Base-by-base conservation (phyloP, 495 filamentous ascomycete genomes). In the Penicillium chermesinum region DNA sequence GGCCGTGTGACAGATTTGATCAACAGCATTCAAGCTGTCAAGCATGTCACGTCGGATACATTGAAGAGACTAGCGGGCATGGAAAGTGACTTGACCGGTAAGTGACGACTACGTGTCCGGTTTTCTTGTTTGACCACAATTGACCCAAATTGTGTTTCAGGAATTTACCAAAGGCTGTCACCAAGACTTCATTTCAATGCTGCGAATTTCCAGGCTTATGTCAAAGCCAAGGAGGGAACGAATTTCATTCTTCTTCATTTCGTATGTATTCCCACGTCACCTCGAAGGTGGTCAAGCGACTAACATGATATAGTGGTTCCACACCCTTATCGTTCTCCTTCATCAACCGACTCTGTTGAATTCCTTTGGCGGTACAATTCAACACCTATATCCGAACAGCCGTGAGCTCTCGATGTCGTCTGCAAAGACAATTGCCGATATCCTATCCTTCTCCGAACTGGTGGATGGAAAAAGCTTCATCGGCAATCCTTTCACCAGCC, bases 241-340 rank as follows among this genome's bases (percentile, higher is more conserved):
- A 90, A 86, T 38, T 94, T 91, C 49, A 85, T 91, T 44, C 74
- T 94, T n/a, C 71, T 91, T 21, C 88, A 94, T 60, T 88, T 91
- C 59, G 64, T 67, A 48, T 38, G 62, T 44, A 33, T 13, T 20
- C 6, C 10, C 14, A 13, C 40, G 0, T 14, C 16, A 1, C 1
- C 1, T 43, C 13, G n/a, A n/a, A n/a, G n/a, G 7, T 20, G 18
- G 27, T 3, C 0, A 12, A 7, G 9, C 22, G 17, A 30, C 49
- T 61, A 34, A 55, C 34, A 3, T 16, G 19, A 15, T 1, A 32
- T 22, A 67, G 64, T 94, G 88, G 88, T 91, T 91, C 56, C 88
- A 94, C 55, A 86, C 88, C 0, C 66, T 91, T 34, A 89, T 94
- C 46, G 86, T 91, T 27, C 73, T 94, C 7, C 75, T 94, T 8